These are phyloP conservation scores for Oryza glaberrima DNA, from an alignment of 176 grass and related monocot species.

Conservation along the genomic window DNA sequence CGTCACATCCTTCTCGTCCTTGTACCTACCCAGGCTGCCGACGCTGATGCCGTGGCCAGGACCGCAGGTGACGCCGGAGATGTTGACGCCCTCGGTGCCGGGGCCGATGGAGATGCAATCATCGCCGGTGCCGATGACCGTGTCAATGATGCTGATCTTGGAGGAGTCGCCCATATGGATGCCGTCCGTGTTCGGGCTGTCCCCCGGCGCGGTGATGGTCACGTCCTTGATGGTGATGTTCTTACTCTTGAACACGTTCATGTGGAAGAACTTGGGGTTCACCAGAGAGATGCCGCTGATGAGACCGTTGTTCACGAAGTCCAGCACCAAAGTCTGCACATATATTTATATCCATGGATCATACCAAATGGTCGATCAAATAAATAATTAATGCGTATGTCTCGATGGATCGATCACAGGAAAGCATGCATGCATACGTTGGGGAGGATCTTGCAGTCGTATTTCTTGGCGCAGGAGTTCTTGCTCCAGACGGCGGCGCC, in stretches of 20 bases:
- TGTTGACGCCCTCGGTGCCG: constrained; percentile 28
- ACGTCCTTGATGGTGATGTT: constrained; percentile 44
- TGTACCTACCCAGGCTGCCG: constrained; percentile 66
- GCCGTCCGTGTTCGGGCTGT: constrained; percentile 69
- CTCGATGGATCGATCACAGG: not conserved
- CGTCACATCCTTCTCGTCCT: constrained; percentile 66
- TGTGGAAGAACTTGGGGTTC: constrained; percentile 72
- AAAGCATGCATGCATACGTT: constrained; percentile 31
- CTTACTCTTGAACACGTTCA: constrained; percentile 60
- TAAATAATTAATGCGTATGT: not conserved
- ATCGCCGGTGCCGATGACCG: constrained; percentile 58
- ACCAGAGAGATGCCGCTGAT: constrained; percentile 46
- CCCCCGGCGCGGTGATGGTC: constrained; percentile 41
- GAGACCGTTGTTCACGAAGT: constrained; percentile 34
- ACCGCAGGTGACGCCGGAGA: constrained; percentile 62
- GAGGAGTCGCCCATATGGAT: constrained; percentile 61
- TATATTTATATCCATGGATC: not conserved
- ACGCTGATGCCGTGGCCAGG: constrained; percentile 79
- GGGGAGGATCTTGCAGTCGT: constrained; percentile 60
- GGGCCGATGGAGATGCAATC: constrained; percentile 77
- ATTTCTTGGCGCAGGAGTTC: constrained; percentile 56
- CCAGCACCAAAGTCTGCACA: constrained; percentile 53
- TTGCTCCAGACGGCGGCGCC: constrained; percentile 53
- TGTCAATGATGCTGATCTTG: constrained; percentile 50
- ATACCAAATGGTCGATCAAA: not conserved